Percentiles rank a stretch among this genome's conserved stretches.
These are phyloP conservation scores for Colletotrichum higginsianum DNA, from an alignment of 2,329 filamentous ascomycete species.

Conservation along the genomic window DNA sequence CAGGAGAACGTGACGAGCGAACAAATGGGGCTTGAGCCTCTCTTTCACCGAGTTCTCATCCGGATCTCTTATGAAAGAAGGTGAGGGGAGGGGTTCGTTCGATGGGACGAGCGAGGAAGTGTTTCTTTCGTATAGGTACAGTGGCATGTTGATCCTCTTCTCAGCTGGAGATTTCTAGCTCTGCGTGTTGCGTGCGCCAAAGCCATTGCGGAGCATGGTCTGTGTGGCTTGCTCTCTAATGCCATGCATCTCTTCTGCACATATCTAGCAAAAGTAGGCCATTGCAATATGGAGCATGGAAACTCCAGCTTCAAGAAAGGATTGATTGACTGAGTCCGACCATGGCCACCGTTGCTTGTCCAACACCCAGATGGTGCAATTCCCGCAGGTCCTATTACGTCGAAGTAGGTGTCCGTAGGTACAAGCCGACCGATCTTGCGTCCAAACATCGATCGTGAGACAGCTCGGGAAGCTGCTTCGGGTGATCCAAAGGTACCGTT, in stretches of 20 bases:
- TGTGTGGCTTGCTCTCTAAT: not conserved
- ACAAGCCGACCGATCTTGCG: conserved; percentile 31
- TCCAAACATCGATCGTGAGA: conserved; percentile 29
- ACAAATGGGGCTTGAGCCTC: not conserved
- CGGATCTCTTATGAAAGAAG: too few relatives aligned
- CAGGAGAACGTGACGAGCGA: not conserved
- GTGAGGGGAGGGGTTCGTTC: not conserved
- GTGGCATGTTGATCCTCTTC: not conserved
- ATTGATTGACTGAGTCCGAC: not conserved
- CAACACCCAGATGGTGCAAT: not conserved
- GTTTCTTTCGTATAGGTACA: not conserved
- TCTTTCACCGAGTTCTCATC: not conserved
- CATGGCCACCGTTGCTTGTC: not conserved
- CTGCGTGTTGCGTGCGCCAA: not conserved
- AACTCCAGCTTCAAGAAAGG: not conserved
- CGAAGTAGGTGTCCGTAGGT: not conserved
- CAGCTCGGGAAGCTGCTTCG: conserved; percentile 15
- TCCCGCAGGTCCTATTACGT: too few relatives aligned
- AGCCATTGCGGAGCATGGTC: not conserved
- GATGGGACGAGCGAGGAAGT: not conserved
- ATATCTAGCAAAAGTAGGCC: not conserved
- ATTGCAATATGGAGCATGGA: not conserved
- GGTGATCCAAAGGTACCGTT: not conserved
- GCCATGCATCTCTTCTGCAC: not conserved
- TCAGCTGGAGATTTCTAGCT: too few relatives aligned